A percentile compares a stretch with the other conserved stretches of the same genome.
These are phyloP conservation scores for Rosa hybrid DNA, from an alignment of 331 rosid genomes.

Conservation along the genomic window DNA sequence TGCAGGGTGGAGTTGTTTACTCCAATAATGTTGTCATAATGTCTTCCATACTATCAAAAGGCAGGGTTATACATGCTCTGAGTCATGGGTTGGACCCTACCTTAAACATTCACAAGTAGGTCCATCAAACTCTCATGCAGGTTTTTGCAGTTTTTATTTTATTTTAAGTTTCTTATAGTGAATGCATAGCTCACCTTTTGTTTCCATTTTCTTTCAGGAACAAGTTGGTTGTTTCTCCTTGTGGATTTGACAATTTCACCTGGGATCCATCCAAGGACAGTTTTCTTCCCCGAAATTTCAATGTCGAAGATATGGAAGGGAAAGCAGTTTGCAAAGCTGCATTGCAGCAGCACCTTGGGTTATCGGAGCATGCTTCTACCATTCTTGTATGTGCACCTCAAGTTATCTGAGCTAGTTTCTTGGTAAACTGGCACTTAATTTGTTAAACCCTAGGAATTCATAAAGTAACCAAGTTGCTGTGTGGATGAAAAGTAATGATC, in stretches of 20 bases:
- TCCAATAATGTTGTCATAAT: slow-evolving; percentile 67
- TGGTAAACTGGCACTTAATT: slow-evolving; percentile 18
- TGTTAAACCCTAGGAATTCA: not conserved
- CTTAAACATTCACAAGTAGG: slow-evolving; percentile 53
- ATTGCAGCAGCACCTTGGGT: slow-evolving; percentile 58
- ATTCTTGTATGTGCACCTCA: slow-evolving; percentile 47
- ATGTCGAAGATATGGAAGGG: slow-evolving; percentile 66
- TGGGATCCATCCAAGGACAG: slow-evolving; percentile 85
- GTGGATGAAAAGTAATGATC: not conserved
- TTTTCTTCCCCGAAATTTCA: slow-evolving; percentile 65
- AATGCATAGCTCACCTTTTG: not conserved
- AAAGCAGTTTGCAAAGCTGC: slow-evolving; percentile 69
- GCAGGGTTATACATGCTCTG: slow-evolving; percentile 48
- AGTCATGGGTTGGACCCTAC: slow-evolving; percentile 73
- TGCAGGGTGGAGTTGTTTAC: slow-evolving; percentile 90
- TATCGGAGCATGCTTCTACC: slow-evolving; percentile 51
- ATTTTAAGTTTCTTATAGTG: not conserved
- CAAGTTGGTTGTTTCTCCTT: slow-evolving; percentile 65
- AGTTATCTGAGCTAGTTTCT: not conserved
- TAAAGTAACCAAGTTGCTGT: not conserved
- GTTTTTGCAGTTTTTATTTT: not conserved
- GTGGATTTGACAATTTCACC: slow-evolving; percentile 63
- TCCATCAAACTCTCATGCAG: not conserved
- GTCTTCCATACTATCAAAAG: slow-evolving; percentile 68
- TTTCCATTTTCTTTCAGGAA: slow-evolving; percentile 52